Evolutionary conservation across 805 yeast genomes (phyloP).

Genomic region (Wickerhamiella galacta): DNA sequence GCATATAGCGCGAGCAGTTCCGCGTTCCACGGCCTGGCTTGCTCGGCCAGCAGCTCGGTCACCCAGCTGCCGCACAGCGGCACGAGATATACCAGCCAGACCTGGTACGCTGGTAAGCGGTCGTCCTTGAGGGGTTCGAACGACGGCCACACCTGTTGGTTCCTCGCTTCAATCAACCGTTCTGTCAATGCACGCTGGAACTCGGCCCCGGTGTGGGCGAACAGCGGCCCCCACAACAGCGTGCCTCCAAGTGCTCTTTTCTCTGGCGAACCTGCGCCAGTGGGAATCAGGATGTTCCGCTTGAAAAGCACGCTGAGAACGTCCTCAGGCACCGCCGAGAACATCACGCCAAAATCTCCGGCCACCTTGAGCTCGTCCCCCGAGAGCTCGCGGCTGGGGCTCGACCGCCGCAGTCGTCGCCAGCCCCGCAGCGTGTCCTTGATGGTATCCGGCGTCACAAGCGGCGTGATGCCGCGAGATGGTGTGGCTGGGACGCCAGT

Average conservation of each 20-base stretch:
- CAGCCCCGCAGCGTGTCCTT: slow-evolving; percentile 29
- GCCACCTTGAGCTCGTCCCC: slow-evolving; percentile 3
- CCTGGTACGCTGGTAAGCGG: slow-evolving; percentile 4
- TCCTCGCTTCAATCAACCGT: slow-evolving; percentile 3
- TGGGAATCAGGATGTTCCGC: slow-evolving; percentile 13
- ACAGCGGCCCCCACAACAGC: slow-evolving; percentile 13
- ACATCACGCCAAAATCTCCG: slow-evolving; percentile 2
- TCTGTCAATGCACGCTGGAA: slow-evolving; percentile 4
- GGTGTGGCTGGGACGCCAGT: slow-evolving; percentile 14
- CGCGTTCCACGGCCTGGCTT: slow-evolving; percentile 18
- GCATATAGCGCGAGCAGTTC: slow-evolving; percentile 10
- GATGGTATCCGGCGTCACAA: slow-evolving; percentile 11
- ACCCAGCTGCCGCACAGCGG: not conserved
- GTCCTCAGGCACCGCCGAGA: not conserved
- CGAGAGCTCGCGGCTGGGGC: slow-evolving; percentile 19
- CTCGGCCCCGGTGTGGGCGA: slow-evolving; percentile 6
- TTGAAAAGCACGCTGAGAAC: slow-evolving; percentile 9
- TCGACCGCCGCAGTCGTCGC: slow-evolving; percentile 33
- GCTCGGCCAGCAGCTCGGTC: not conserved
- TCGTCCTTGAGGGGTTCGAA: not conserved
- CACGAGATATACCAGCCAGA: slow-evolving; percentile 12
- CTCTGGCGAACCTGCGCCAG: slow-evolving; percentile 3
- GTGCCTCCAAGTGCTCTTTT: slow-evolving; percentile 5
- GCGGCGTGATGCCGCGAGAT: not conserved
- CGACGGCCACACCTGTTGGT: slow-evolving; percentile 11